Conservation (phyloP, 495 filamentous ascomycete genomes). For the Neurospora discreta region DNA sequence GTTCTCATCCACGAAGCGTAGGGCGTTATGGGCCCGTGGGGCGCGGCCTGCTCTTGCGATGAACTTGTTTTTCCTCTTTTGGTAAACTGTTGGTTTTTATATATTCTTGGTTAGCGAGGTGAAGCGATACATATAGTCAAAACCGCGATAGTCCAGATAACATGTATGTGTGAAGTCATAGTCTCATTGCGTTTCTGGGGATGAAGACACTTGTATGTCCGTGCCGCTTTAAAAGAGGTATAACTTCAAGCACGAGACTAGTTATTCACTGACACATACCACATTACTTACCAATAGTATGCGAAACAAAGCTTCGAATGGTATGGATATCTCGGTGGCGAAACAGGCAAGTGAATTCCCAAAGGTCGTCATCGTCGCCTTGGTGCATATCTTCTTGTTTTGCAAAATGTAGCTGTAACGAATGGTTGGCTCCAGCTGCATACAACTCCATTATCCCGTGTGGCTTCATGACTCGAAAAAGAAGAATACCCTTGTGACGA, state of each 20-base stretch:
- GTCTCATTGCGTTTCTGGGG: neutral
- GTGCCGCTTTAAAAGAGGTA: neutral
- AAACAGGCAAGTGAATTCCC: slow-evolving; percentile 27
- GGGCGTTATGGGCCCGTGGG: slow-evolving; percentile 3
- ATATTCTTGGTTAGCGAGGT: neutral
- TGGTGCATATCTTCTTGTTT: neutral
- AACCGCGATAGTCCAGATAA: neutral
- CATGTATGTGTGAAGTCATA: neutral
- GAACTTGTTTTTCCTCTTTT: neutral
- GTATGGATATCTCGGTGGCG: slow-evolving; percentile 19
- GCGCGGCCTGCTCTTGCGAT: slow-evolving; percentile 6
- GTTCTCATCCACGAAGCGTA: slow-evolving; percentile 1
- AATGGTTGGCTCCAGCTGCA: slow-evolving; percentile 42
- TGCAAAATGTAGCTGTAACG: slow-evolving; percentile 32
- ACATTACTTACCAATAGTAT: slow-evolving; percentile 27
- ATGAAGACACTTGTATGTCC: neutral
- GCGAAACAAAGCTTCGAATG: slow-evolving; percentile 21
- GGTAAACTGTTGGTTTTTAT: neutral
- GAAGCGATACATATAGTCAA: neutral
- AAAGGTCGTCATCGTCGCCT: slow-evolving; percentile 29
- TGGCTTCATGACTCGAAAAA: neutral
- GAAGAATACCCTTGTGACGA: no score
- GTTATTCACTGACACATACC: neutral
- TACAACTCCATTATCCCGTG: slow-evolving; percentile 31
- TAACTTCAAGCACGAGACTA: neutral